Percentiles rank a stretch among this genome's conserved stretches.
Evolutionary conservation across 176 grass and related monocot genomes (phyloP).

Genomic region (Cocos nucifera): DNA sequence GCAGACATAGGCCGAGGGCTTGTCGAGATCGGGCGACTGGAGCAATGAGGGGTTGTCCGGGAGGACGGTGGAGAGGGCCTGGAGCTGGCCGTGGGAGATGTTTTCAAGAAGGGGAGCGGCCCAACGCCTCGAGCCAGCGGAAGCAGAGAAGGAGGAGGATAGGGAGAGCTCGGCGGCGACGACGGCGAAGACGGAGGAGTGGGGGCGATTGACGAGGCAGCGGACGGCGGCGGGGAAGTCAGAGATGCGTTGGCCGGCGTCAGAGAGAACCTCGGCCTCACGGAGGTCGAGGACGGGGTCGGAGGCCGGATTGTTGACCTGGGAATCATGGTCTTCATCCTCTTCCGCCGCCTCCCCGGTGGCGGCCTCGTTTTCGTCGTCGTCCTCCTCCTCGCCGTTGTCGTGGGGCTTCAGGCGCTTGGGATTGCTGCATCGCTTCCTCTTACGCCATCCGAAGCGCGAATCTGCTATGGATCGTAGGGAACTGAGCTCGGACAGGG

Average conservation of each 20-base stretch:
- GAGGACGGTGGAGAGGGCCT: constrained; percentile 58
- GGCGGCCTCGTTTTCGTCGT: constrained; percentile 12
- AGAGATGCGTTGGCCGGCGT: constrained; percentile 39
- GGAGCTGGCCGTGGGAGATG: constrained; percentile 85
- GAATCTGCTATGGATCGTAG: constrained; percentile 47
- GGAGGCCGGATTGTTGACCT: constrained; percentile 8
- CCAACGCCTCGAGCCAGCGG: not conserved
- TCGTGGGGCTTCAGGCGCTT: constrained; percentile 29
- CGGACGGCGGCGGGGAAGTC: constrained; percentile 46
- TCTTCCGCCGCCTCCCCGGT: constrained; percentile 11
- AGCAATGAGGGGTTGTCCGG: constrained; percentile 60
- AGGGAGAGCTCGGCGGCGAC: constrained; percentile 43
- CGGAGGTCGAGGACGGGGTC: constrained; percentile 51
- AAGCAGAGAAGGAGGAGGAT: not conserved
- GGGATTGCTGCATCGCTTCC: constrained; percentile 63
- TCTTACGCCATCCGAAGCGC: constrained; percentile 76
- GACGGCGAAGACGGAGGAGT: constrained; percentile 56
- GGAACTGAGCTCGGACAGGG: constrained; percentile 14
- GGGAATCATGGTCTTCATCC: constrained; percentile 6
- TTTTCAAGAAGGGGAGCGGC: constrained; percentile 48
- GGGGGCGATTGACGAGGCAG: constrained; percentile 49
- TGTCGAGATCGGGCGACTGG: constrained; percentile 47
- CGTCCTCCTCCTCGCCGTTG: constrained; percentile 34
- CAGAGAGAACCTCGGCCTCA: constrained; percentile 59
- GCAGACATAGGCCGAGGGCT: constrained; percentile 67